Percentiles rank a stretch among this genome's conserved stretches.
Conservation (phyloP, 495 filamentous ascomycete species). For the Chaetomium cochliodes region DNA sequence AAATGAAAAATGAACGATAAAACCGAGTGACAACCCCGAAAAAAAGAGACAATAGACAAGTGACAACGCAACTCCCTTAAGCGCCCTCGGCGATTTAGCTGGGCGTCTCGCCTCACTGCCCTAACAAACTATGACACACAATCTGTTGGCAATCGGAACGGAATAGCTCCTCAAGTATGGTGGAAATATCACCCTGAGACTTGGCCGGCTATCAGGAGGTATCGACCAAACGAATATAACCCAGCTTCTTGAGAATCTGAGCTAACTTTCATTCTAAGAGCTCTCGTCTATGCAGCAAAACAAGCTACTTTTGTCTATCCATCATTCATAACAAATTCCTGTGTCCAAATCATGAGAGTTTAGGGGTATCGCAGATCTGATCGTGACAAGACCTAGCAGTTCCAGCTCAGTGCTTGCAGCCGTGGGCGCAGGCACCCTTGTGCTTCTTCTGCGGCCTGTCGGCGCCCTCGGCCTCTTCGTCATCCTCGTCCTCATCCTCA, state of each 20-base stretch:
- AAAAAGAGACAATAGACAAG: too few relatives aligned
- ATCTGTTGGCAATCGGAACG: too few relatives aligned
- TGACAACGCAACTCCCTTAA: too few relatives aligned
- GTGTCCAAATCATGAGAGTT: conserved; percentile 3
- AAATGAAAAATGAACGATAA: too few relatives aligned
- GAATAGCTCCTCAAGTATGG: too few relatives aligned
- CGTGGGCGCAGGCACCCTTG: conserved; percentile 34
- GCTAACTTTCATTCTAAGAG: background rate
- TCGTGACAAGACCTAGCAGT: background rate
- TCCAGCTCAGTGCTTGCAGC: conserved; percentile 21
- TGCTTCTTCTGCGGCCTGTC: conserved; percentile 47
- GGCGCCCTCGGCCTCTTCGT: conserved; percentile 43
- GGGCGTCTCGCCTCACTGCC: too few relatives aligned
- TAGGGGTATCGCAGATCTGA: conserved; percentile 8
- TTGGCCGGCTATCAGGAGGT: too few relatives aligned
- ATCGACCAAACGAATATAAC: background rate
- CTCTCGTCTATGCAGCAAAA: background rate
- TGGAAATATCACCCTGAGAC: too few relatives aligned
- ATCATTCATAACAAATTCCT: conserved; percentile 11
- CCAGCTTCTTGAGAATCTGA: background rate
- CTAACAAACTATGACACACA: too few relatives aligned
- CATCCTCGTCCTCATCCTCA: conserved; percentile 38
- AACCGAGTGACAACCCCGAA: too few relatives aligned
- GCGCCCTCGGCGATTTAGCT: too few relatives aligned
- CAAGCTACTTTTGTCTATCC: conserved; percentile 17